Evolutionary conservation across 495 filamentous ascomycete species (phyloP).

Genomic region (Jackrogersella multiformis): DNA sequence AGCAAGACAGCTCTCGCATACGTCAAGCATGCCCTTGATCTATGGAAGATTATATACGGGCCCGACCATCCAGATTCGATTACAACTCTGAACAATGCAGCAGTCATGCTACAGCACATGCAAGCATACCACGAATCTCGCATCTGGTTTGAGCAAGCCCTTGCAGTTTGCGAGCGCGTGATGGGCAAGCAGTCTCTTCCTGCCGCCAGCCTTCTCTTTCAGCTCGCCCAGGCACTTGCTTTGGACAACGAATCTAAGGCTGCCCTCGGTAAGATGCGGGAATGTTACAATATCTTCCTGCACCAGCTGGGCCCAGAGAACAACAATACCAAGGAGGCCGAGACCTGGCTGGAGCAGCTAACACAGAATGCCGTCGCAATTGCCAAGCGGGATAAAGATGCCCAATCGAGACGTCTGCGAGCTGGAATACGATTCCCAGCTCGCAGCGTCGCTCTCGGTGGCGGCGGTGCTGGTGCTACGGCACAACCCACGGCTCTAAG

Average conservation of each 20-base stretch:
- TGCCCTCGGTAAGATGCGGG: constrained; percentile 90
- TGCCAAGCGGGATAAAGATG: constrained; percentile 89
- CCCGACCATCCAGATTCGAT: constrained; percentile 94
- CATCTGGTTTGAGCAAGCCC: constrained; percentile 94
- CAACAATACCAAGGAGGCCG: constrained; percentile 93
- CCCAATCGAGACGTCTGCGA: constrained; percentile 74
- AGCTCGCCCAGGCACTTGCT: constrained; percentile 93
- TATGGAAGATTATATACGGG: constrained; percentile 98
- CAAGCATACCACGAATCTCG: constrained; percentile 92
- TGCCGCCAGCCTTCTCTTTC: constrained; percentile 95
- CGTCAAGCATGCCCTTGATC: constrained; percentile 88
- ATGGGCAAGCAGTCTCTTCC: constrained; percentile 89
- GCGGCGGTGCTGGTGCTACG: constrained; percentile 42
- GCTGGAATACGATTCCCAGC: constrained; percentile 55
- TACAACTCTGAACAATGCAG: constrained; percentile 98
- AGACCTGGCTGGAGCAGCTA: constrained; percentile 95
- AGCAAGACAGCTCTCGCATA: constrained; percentile 84
- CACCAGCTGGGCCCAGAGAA: constrained; percentile 83
- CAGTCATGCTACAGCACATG: constrained; percentile 95
- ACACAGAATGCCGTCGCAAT: constrained; percentile 93
- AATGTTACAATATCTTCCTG: constrained; percentile 95
- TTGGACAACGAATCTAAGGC: constrained; percentile 90
- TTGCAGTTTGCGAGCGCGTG: constrained; percentile 84
- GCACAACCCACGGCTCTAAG: constrained; percentile 32
- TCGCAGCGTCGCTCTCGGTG: constrained; percentile 60